phyloP scores from a whole-genome alignment of 495 filamentous ascomycete species.

The Tuber borchii region DNA sequence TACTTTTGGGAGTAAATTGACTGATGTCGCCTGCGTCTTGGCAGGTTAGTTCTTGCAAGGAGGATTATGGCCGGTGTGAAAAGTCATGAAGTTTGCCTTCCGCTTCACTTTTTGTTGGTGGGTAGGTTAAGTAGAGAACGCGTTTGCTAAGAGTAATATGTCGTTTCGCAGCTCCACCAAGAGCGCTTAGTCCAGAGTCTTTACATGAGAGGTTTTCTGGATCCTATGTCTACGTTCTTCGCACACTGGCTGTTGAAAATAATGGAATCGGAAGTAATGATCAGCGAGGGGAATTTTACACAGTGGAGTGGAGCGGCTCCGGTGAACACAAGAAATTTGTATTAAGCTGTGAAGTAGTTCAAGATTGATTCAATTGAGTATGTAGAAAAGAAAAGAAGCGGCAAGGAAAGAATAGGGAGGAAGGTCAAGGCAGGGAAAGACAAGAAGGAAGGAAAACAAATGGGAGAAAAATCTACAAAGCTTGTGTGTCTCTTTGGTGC shows the following conservation, averaged over 20 bases:
- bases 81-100: background rate
- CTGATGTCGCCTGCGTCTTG: background rate
- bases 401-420: too few species aligned
- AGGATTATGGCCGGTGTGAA: background rate
- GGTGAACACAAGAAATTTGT: too few species aligned
- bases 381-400: too few species aligned
- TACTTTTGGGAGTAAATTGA: background rate
- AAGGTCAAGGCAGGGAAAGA: too few species aligned
- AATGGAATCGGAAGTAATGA: too few species aligned
- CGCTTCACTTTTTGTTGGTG: background rate
- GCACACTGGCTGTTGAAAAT: background rate
- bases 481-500: too few species aligned
- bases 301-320: too few species aligned
- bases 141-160: background rate
- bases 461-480: too few species aligned
- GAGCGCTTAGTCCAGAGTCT: background rate
- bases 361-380: too few species aligned
- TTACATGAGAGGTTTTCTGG: background rate
- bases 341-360: too few species aligned
- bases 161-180: background rate
- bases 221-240: background rate
- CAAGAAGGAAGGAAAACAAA: too few species aligned
- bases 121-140: background rate
- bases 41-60: background rate
- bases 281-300: too few species aligned